These are phyloP conservation scores for Achaetomiella virescens DNA, from an alignment of 495 filamentous ascomycete genomes.

Conservation along the genomic window DNA sequence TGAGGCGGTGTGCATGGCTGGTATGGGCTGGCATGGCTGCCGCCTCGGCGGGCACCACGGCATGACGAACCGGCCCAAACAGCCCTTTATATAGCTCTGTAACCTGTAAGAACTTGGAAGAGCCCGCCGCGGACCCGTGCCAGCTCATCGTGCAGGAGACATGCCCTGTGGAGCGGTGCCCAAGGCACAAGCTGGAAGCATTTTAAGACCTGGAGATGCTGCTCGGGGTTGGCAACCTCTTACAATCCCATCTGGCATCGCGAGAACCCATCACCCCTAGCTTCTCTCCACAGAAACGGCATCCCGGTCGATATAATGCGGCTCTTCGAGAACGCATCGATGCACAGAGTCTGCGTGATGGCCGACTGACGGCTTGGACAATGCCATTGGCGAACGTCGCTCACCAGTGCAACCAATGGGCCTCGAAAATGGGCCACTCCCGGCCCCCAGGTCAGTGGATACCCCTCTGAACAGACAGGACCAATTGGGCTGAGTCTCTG, in stretches of 20 bases:
- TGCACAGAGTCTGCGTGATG: slow-evolving; percentile 21
- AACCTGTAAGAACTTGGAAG: slow-evolving; percentile 24
- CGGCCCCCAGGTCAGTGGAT: slow-evolving; percentile 16
- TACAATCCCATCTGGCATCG: neutral
- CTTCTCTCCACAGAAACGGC: neutral
- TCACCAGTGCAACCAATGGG: slow-evolving; percentile 27
- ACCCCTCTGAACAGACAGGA: slow-evolving; percentile 1
- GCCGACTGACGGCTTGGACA: slow-evolving; percentile 9
- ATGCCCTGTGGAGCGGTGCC: slow-evolving; percentile 28
- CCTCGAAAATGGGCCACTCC: slow-evolving; percentile 25
- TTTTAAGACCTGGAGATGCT: slow-evolving; percentile 21
- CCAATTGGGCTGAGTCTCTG: slow-evolving; percentile 23
- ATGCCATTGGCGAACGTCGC: slow-evolving; percentile 28
- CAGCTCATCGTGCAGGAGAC: slow-evolving; percentile 37
- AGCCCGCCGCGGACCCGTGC: slow-evolving; percentile 25
- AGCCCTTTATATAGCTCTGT: slow-evolving; percentile 23
- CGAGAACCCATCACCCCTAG: neutral
- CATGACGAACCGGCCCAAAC: slow-evolving; percentile 17
- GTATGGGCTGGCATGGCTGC: slow-evolving; percentile 7
- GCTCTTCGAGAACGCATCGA: slow-evolving; percentile 23
- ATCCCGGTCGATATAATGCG: slow-evolving; percentile 12
- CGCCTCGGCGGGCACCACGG: slow-evolving; percentile 15
- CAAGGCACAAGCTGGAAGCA: slow-evolving; percentile 13
- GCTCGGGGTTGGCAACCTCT: neutral
- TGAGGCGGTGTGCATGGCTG: slow-evolving; percentile 11